Evolutionary conservation across 345 rosid genomes (phyloP).

Genomic region (Triadica sebifera): DNA sequence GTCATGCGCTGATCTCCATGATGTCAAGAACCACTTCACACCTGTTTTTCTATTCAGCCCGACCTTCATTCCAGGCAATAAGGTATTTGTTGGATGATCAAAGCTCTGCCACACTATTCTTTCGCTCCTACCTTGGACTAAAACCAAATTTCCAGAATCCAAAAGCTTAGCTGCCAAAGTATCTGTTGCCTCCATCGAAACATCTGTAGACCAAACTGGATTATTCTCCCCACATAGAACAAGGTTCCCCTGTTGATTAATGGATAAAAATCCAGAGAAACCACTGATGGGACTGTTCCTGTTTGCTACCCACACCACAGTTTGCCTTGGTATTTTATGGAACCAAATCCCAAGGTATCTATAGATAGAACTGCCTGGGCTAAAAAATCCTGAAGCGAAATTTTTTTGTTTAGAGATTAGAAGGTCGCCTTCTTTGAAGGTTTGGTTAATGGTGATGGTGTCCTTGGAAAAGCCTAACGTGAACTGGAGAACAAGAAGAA

Average conservation of each 20-base stretch:
- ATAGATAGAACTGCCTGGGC: constrained; percentile 12
- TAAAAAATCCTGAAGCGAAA: constrained; percentile 33
- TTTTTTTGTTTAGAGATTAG: constrained; percentile 2
- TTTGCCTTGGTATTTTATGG: constrained; percentile 10
- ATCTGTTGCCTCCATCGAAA: background rate
- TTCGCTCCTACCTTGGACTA: background rate
- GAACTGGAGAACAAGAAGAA: background rate
- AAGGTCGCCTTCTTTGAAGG: constrained; percentile 14
- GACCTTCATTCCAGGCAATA: background rate
- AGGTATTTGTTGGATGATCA: background rate
- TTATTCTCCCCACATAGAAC: background rate
- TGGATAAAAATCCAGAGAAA: constrained; percentile 17
- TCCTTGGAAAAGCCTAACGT: background rate
- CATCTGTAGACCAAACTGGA: constrained; percentile 26
- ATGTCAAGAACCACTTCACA: background rate
- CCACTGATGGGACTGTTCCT: constrained; percentile 16
- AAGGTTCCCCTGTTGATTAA: constrained; percentile 18
- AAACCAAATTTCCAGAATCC: constrained; percentile 19
- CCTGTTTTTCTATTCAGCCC: constrained; percentile 1
- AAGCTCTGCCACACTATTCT: constrained; percentile 12
- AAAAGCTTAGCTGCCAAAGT: background rate
- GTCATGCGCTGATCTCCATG: constrained; percentile 4
- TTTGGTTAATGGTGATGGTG: constrained; percentile 16
- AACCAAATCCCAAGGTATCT: constrained; percentile 33
- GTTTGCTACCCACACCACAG: constrained; percentile 34